These are phyloP conservation scores for Xanthoceras sorbifolium DNA, from an alignment of 345 rosid genomes.

Conservation along the genomic window DNA sequence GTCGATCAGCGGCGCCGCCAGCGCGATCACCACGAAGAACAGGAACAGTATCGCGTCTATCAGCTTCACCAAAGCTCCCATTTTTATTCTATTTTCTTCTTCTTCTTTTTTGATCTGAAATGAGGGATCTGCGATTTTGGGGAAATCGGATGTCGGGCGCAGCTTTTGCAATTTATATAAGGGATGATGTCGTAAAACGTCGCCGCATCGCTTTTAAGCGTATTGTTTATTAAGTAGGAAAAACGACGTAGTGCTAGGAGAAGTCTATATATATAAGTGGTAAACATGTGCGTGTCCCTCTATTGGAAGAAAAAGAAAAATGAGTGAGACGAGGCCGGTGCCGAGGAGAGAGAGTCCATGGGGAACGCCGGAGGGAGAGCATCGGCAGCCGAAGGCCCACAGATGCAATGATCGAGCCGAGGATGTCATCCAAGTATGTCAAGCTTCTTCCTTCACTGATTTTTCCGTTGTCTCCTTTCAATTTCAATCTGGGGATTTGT, in stretches of 20 bases:
- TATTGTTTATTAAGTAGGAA: not conserved
- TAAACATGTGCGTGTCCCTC: not conserved
- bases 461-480: not conserved
- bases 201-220: not conserved
- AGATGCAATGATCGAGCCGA: slow-evolving; percentile 95
- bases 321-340: slow-evolving; percentile 89
- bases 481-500: not conserved
- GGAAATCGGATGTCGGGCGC: not conserved
- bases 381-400: slow-evolving; percentile 86
- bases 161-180: not conserved
- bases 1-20: slow-evolving; percentile 61
- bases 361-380: slow-evolving; percentile 72
- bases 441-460: not conserved
- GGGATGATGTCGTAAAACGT: not conserved
- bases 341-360: slow-evolving; percentile 95
- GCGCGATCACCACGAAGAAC: slow-evolving; percentile 50
- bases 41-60: slow-evolving; percentile 58
- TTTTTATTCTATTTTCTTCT: slow-evolving; percentile 32
- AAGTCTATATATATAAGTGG: not conserved
- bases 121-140: not conserved
- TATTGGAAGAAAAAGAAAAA: slow-evolving; percentile 19
- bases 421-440: slow-evolving; percentile 76
- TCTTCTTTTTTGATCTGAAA: not conserved
- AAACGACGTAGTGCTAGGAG: slow-evolving; percentile 1
- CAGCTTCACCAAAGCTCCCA: slow-evolving; percentile 62